Conservation (phyloP, 352 stramenopile species). For the Pythium biforme region DNA sequence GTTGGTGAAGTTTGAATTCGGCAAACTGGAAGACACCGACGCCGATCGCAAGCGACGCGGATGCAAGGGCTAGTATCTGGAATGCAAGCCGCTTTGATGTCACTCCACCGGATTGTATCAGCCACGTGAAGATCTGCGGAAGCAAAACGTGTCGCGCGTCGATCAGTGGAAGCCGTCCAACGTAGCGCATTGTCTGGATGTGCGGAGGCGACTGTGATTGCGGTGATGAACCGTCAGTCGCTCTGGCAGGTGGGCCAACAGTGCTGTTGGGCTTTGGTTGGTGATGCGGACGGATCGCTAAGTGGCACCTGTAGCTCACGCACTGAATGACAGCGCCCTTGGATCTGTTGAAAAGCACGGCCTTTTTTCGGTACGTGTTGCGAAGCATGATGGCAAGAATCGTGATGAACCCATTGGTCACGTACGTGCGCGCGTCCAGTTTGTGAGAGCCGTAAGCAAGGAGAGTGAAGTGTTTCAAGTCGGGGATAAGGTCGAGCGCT, state of each 20-base stretch:
- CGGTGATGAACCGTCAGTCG: neutral
- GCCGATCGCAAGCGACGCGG: slow-evolving; percentile 4
- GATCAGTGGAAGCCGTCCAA: slow-evolving; percentile 3
- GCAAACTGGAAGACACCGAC: slow-evolving; percentile 5
- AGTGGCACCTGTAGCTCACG: slow-evolving; percentile 22
- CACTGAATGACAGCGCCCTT: slow-evolving; percentile 19
- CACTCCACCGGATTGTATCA: neutral
- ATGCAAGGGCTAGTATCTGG: neutral
- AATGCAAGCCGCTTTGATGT: neutral
- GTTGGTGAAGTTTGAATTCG: neutral
- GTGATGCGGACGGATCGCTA: neutral
- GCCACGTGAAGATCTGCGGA: slow-evolving; percentile 8
- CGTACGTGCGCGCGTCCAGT: slow-evolving; percentile 4
- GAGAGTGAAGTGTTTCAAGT: slow-evolving; percentile 12
- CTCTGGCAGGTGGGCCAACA: too few relatives aligned
- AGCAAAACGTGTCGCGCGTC: slow-evolving; percentile 4
- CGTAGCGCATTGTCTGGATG: slow-evolving; percentile 22
- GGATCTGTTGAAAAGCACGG: slow-evolving; percentile 7
- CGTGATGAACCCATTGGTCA: slow-evolving; percentile 21
- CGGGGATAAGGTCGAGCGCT: neutral
- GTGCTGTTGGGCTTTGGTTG: neutral
- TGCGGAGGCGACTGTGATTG: neutral
- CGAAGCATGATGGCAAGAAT: slow-evolving; percentile 19
- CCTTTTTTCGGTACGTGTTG: slow-evolving; percentile 19
- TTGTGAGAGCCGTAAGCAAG: neutral